Evolutionary conservation across 2,329 filamentous ascomycete genomes (phyloP).

Genomic region (Aspergillus ruber): DNA sequence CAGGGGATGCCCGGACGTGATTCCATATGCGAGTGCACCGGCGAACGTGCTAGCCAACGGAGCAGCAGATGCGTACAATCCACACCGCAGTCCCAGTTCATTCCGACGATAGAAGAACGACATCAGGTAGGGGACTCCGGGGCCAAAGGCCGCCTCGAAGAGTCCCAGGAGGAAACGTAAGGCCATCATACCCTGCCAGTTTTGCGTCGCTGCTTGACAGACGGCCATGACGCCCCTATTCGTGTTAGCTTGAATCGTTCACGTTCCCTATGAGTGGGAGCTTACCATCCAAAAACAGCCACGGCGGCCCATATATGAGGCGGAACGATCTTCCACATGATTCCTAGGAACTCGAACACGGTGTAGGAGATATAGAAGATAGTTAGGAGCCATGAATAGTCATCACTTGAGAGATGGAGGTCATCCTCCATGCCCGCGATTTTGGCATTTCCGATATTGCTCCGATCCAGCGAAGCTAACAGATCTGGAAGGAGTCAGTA

Average conservation of each 20-base stretch:
- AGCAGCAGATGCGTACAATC: slow-evolving; percentile 50
- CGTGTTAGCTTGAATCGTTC: slow-evolving; percentile 6
- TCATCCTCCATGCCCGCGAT: slow-evolving; percentile 50
- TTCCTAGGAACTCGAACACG: slow-evolving; percentile 34
- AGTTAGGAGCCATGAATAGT: slow-evolving; percentile 47
- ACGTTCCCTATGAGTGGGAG: slow-evolving; percentile 11
- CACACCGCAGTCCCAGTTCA: slow-evolving; percentile 51
- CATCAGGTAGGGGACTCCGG: slow-evolving; percentile 45
- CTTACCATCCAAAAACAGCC: slow-evolving; percentile 37
- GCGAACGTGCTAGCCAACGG: slow-evolving; percentile 76
- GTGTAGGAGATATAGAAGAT: slow-evolving; percentile 50
- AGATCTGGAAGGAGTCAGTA: slow-evolving; percentile 30
- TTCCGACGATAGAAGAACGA: slow-evolving; percentile 56
- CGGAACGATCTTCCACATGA: slow-evolving; percentile 41
- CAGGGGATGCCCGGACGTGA: slow-evolving; percentile 52
- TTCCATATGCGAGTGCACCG: slow-evolving; percentile 59
- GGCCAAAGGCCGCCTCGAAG: slow-evolving; percentile 42
- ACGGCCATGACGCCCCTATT: slow-evolving; percentile 44
- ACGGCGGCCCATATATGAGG: slow-evolving; percentile 40
- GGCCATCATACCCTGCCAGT: slow-evolving; percentile 44
- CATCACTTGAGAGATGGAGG: slow-evolving; percentile 41
- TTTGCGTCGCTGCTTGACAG: slow-evolving; percentile 40
- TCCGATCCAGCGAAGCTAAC: slow-evolving; percentile 44
- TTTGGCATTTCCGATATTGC: slow-evolving; percentile 50
- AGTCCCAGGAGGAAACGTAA: slow-evolving; percentile 44